Conservation (phyloP, 805 yeast genomes). For the Lipomyces oligophaga region DNA sequence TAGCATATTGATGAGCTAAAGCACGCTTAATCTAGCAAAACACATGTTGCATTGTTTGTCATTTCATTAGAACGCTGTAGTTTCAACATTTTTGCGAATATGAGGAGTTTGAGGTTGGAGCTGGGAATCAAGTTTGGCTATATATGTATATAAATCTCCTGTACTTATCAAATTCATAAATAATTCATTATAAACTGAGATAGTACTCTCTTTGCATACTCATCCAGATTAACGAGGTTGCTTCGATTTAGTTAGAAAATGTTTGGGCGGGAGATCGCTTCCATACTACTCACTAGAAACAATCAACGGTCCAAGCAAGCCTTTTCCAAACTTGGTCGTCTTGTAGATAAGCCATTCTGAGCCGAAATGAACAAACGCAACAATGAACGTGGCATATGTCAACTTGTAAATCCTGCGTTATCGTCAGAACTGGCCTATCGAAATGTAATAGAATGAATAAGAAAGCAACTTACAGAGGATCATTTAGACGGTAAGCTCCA, state of each 20-base stretch:
- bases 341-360: constrained; percentile 75
- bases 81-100: too few species aligned
- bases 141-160: too few species aligned
- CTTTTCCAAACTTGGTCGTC: constrained; percentile 81
- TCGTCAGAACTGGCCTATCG: not conserved
- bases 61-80: too few species aligned
- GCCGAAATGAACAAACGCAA: constrained; percentile 81
- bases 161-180: not conserved
- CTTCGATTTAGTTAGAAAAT: constrained; percentile 36
- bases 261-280: too few species aligned
- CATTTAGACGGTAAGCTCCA: constrained; percentile 73
- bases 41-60: too few species aligned
- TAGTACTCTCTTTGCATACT: constrained; percentile 62
- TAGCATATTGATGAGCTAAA: too few species aligned
- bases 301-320: constrained; percentile 82
- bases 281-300: constrained; percentile 48
- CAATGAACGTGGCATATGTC: constrained; percentile 70
- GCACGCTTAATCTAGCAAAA: too few species aligned
- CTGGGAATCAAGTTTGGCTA: too few species aligned
- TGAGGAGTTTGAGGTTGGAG: too few species aligned
- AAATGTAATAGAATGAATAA: not conserved
- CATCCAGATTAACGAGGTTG: constrained; percentile 72
- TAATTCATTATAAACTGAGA: constrained; percentile 22
- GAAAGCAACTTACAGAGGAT: constrained; percentile 47
- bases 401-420: constrained; percentile 58